A percentile compares a stretch with the other conserved stretches of the same genome.
Conservation (phyloP, 2,329 filamentous ascomycete genomes). For the Ophiostoma perfectum region DNA sequence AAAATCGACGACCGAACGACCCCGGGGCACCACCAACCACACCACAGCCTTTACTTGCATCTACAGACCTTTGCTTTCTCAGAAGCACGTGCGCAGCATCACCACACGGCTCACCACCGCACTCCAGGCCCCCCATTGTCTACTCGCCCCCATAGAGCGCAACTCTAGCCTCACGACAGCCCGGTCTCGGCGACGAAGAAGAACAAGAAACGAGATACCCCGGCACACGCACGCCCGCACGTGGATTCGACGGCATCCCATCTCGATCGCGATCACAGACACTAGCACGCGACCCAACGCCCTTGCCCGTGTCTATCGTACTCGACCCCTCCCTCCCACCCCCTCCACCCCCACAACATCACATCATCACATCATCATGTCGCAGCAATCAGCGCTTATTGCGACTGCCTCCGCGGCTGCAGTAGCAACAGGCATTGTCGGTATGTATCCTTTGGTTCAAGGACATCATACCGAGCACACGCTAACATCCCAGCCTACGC, state of each 20-base stretch:
- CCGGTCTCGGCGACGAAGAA: conserved; percentile 6
- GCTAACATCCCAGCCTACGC: conserved; percentile 49
- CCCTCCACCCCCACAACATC: conserved; percentile 9
- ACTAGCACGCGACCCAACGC: neutral
- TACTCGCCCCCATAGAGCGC: neutral
- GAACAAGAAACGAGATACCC: neutral
- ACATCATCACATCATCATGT: conserved; percentile 39
- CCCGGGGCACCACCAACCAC: neutral
- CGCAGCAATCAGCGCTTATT: conserved; percentile 53
- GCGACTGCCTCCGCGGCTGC: conserved; percentile 59
- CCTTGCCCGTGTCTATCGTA: neutral
- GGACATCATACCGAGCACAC: neutral
- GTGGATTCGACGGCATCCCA: neutral
- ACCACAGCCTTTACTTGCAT: conserved; percentile 2
- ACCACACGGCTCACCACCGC: neutral
- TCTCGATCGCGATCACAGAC: neutral
- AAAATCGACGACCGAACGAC: conserved; percentile 14
- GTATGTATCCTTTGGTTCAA: conserved; percentile 38
- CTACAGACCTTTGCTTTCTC: neutral
- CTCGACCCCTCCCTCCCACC: neutral
- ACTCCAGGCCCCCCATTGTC: too few relatives aligned
- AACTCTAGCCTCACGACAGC: neutral
- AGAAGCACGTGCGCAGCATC: neutral
- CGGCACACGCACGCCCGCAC: neutral
- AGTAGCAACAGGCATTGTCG: conserved; percentile 53